phyloP scores from a whole-genome alignment of 768 basidiomycete genomes.

The Cytidiella melzeri region DNA sequence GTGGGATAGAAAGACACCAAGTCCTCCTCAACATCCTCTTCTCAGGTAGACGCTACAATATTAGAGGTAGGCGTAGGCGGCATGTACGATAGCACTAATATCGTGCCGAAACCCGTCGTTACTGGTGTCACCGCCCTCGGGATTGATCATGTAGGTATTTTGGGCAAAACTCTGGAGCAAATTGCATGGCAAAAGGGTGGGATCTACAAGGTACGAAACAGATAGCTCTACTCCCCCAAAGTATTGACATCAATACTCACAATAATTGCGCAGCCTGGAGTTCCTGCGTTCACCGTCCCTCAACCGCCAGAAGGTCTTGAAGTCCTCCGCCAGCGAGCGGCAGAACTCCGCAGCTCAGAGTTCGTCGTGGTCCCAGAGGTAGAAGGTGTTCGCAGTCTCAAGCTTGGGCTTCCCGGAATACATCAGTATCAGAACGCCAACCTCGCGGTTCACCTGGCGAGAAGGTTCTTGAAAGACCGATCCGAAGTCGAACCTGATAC shows the following conservation, averaged over 20 bases:
- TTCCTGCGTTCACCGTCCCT: constrained; percentile 78
- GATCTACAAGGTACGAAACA: constrained; percentile 82
- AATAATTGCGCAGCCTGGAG: constrained; percentile 41
- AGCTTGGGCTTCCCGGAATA: constrained; percentile 74
- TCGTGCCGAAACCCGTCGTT: constrained; percentile 85
- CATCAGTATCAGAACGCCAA: constrained; percentile 89
- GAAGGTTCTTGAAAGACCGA: constrained; percentile 48
- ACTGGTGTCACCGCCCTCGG: constrained; percentile 90
- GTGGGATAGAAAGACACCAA: neutral
- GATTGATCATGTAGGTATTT: constrained; percentile 81
- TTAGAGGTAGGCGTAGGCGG: constrained; percentile 98
- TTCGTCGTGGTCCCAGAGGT: constrained; percentile 57
- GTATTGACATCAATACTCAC: constrained; percentile 40
- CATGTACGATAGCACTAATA: constrained; percentile 90
- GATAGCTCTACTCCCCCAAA: too few relatives aligned
- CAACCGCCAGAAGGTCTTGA: constrained; percentile 67
- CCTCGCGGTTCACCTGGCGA: constrained; percentile 72
- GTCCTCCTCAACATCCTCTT: neutral
- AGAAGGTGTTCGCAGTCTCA: constrained; percentile 44
- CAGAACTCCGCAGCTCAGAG: constrained; percentile 60
- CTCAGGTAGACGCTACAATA: constrained; percentile 76
- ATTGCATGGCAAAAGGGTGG: constrained; percentile 97
- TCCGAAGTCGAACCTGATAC: constrained; percentile 23
- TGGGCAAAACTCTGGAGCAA: constrained; percentile 83
- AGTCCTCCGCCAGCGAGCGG: constrained; percentile 62